Percentiles rank a stretch among this genome's conserved stretches.
phyloP scores from a whole-genome alignment of 495 filamentous ascomycete genomes.

The Trichoderma parareesei region DNA sequence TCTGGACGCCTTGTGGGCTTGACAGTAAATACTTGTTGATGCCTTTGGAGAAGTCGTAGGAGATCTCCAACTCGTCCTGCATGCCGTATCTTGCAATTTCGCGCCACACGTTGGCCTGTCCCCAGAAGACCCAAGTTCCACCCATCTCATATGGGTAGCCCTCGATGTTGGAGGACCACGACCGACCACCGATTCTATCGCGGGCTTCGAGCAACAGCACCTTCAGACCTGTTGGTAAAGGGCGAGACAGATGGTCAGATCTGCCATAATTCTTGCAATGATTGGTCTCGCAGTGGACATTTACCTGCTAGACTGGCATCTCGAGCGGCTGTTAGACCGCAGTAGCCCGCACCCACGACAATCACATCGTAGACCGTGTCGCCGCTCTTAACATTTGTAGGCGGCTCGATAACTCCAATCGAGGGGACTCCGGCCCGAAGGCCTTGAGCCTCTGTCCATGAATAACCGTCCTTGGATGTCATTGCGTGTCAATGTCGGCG shows the following conservation, averaged over 20 bases:
- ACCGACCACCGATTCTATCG: constrained; percentile 27
- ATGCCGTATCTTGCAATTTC: constrained; percentile 10
- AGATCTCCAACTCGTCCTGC: constrained; percentile 2
- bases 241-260: background rate
- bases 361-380: constrained; percentile 12
- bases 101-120: constrained; percentile 3
- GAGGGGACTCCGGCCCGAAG: constrained; percentile 2
- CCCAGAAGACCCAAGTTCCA: background rate
- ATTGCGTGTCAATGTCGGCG: background rate
- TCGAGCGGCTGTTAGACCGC: constrained; percentile 22
- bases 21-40: background rate
- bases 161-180: constrained; percentile 5
- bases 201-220: constrained; percentile 27
- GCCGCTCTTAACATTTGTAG: constrained; percentile 1
- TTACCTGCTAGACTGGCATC: constrained; percentile 14
- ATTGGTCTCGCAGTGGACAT: too few relatives aligned
- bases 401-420: background rate
- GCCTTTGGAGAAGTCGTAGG: constrained; percentile 5
- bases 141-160: constrained; percentile 5
- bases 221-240: constrained; percentile 3
- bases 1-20: background rate
- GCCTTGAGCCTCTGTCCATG: constrained; percentile 2
- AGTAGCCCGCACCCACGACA: constrained; percentile 22
- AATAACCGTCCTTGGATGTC: constrained; percentile 8
- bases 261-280: too few relatives aligned